Conservation (phyloP, 2,329 filamentous ascomycete genomes). For the Myriosclerotinia duriaeana region DNA sequence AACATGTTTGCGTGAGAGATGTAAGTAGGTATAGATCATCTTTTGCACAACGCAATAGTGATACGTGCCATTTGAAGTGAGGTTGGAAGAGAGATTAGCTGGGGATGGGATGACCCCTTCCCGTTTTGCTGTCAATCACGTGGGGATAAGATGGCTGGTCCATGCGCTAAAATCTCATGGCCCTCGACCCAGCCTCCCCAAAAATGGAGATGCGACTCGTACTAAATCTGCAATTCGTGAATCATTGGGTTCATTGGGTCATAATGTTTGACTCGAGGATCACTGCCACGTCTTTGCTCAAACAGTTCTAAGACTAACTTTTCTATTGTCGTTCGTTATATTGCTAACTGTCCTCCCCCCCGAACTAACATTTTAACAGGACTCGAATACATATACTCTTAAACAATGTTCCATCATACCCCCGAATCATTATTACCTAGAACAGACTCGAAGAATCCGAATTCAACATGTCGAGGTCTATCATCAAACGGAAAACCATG, state of each 20-base stretch:
- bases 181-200: constrained; percentile 23
- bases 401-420: constrained; percentile 63
- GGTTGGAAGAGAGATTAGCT: not conserved
- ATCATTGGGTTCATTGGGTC: constrained; percentile 25
- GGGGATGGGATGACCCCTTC: not conserved
- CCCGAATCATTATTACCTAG: constrained; percentile 78
- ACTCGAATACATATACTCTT: constrained; percentile 7
- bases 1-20: not conserved
- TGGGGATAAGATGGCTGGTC: not conserved
- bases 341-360: constrained; percentile 9
- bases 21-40: not conserved
- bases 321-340: constrained; percentile 14
- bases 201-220: constrained; percentile 9
- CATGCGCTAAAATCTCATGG: not conserved
- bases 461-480: constrained; percentile 83
- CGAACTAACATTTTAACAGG: constrained; percentile 9
- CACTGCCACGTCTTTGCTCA: constrained; percentile 24
- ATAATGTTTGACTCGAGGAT: constrained; percentile 16
- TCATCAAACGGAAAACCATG: constrained; percentile 82
- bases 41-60: constrained; percentile 14
- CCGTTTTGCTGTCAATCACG: constrained; percentile 17
- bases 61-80: constrained; percentile 17
- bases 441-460: constrained; percentile 80
- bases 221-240: constrained; percentile 8
- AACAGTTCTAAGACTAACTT: not conserved